phyloP scores from a whole-genome alignment of 2,329 filamentous ascomycete genomes.

The Colletotrichum sp. region DNA sequence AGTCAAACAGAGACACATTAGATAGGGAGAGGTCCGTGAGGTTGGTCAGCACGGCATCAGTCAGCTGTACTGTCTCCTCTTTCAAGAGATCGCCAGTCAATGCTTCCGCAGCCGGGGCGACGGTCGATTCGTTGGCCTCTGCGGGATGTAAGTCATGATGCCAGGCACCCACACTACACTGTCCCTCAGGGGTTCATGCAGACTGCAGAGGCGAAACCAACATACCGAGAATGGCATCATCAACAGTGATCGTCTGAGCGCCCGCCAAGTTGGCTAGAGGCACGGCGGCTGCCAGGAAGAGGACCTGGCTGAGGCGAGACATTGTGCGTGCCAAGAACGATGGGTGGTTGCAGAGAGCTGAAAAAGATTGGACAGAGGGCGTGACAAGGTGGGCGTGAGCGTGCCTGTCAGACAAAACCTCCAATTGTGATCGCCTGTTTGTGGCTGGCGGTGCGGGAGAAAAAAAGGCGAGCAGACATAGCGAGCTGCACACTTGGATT shows the following conservation, averaged over 20 bases:
- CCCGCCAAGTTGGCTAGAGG: background rate
- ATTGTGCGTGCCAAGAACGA: background rate
- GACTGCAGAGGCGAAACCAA: background rate
- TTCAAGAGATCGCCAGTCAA: background rate
- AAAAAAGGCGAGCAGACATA: background rate
- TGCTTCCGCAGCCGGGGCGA: background rate
- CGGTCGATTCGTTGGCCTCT: background rate
- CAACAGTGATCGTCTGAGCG: constrained; percentile 9
- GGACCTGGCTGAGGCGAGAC: constrained; percentile 1
- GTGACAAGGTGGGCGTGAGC: background rate
- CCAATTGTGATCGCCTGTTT: background rate
- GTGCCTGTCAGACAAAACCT: background rate
- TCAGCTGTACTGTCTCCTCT: constrained; percentile 21
- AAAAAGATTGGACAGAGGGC: constrained; percentile 3
- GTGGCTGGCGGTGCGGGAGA: constrained; percentile 2
- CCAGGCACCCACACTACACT: background rate
- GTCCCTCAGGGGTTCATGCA: background rate
- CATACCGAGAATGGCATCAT: background rate
- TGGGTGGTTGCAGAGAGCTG: background rate
- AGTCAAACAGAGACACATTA: constrained; percentile 33
- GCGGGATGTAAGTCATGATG: background rate
- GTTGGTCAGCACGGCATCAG: constrained; percentile 34
- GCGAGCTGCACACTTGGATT: background rate
- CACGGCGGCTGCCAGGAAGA: background rate
- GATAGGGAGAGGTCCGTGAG: constrained; percentile 32